Conservation (phyloP, 139 green algal species). For the Tetradesmus lagerheimii region DNA sequence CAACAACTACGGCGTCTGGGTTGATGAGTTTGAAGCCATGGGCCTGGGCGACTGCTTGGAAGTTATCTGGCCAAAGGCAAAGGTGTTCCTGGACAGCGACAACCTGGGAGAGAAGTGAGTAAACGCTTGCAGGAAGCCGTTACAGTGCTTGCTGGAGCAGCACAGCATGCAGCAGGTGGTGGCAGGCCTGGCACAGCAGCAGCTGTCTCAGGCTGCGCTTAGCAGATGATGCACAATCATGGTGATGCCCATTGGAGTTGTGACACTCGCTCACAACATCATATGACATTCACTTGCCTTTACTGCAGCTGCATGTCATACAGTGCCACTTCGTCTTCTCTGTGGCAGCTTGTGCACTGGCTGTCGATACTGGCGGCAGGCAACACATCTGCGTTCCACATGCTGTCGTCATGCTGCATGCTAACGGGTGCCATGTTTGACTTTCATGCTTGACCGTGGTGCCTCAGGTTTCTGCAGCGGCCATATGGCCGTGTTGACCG, state of each 20-base stretch:
- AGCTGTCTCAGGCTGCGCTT: neutral
- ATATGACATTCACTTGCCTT: neutral
- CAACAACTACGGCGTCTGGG: slow-evolving; percentile 99
- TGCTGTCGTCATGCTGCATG: too few relatives aligned
- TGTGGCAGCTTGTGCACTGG: too few relatives aligned
- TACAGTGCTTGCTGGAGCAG: neutral
- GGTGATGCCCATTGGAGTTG: too few relatives aligned
- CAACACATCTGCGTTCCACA: too few relatives aligned
- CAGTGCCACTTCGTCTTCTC: too few relatives aligned
- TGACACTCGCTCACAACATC: neutral
- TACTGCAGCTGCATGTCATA: too few relatives aligned
- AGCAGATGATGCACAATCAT: too few relatives aligned
- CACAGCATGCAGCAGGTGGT: neutral
- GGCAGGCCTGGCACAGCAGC: neutral
- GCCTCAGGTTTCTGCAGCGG: slow-evolving; percentile 79
- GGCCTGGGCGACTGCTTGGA: slow-evolving; percentile 89
- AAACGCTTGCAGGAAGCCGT: neutral
- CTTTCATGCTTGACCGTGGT: neutral
- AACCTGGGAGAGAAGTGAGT: slow-evolving; percentile 64
- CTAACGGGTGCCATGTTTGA: too few relatives aligned
- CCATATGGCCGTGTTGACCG: slow-evolving; percentile 95
- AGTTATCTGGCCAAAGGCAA: slow-evolving; percentile 88
- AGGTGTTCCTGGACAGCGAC: slow-evolving; percentile 86
- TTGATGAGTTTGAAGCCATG: slow-evolving; percentile 98
- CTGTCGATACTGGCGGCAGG: too few relatives aligned